Percentiles rank a stretch among this genome's conserved stretches.
Evolutionary conservation across 1,284 basidiomycete genomes (phyloP).

Genomic region (Volvariella surrecta): DNA sequence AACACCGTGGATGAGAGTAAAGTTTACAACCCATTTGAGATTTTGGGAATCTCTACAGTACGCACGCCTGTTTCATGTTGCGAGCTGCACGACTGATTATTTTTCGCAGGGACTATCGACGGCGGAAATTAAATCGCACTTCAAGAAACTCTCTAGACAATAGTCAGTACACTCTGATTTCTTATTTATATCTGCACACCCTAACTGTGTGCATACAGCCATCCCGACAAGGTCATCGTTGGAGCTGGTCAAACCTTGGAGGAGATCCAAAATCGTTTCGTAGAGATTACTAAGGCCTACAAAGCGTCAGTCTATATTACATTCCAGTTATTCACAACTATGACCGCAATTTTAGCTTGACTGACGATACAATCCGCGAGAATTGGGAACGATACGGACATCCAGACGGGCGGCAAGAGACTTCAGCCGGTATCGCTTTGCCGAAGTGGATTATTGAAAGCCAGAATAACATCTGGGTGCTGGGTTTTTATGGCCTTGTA

Average conservation of each 20-base stretch:
- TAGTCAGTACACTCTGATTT: slow-evolving; percentile 59
- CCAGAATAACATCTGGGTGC: slow-evolving; percentile 87
- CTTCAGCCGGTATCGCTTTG: slow-evolving; percentile 93
- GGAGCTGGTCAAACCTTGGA: slow-evolving; percentile 83
- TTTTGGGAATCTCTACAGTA: slow-evolving; percentile 78
- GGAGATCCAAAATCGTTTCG: slow-evolving; percentile 83
- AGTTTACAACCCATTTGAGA: slow-evolving; percentile 92
- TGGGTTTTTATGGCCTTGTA: slow-evolving; percentile 81
- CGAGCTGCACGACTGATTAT: too few species aligned
- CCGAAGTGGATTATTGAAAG: slow-evolving; percentile 93
- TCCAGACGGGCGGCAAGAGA: slow-evolving; percentile 93
- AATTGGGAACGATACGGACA: slow-evolving; percentile 93
- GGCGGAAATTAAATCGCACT: slow-evolving; percentile 95
- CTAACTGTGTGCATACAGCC: slow-evolving; percentile 39
- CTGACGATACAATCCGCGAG: slow-evolving; percentile 88
- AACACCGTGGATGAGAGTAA: slow-evolving; percentile 54
- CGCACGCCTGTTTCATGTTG: slow-evolving; percentile 11
- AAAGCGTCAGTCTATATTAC: slow-evolving; percentile 59
- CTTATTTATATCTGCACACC: not conserved
- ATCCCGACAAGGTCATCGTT: slow-evolving; percentile 94
- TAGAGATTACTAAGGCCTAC: slow-evolving; percentile 96
- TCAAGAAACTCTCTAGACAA: slow-evolving; percentile 86
- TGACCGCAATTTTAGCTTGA: slow-evolving; percentile 47
- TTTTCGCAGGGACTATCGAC: slow-evolving; percentile 57
- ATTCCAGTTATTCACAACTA: slow-evolving; percentile 1